These are phyloP conservation scores for Fusarium equiseti DNA, from an alignment of 2,329 filamentous ascomycete species.

Conservation along the genomic window DNA sequence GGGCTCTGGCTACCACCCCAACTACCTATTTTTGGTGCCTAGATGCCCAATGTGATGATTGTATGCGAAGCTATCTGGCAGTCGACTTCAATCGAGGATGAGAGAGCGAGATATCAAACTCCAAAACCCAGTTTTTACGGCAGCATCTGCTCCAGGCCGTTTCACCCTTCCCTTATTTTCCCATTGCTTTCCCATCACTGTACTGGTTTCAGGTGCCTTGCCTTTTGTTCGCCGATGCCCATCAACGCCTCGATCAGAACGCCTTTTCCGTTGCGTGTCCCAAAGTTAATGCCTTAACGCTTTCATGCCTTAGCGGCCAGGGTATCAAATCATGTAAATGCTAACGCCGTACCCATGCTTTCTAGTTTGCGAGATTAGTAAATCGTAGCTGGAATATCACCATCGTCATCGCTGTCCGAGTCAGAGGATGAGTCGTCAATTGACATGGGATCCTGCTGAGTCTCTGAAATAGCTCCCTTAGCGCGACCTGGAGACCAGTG, in stretches of 20 bases:
- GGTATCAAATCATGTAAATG: conserved; percentile 29
- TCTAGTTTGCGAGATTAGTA: conserved; percentile 1
- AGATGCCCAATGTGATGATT: not conserved
- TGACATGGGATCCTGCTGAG: conserved; percentile 47
- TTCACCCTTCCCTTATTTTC: conserved; percentile 2
- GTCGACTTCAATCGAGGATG: not conserved
- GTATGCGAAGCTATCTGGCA: not conserved
- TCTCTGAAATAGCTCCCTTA: conserved; percentile 19
- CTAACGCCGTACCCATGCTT: conserved; percentile 31
- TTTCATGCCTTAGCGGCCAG: conserved; percentile 4
- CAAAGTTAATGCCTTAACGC: not conserved
- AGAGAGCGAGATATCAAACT: not conserved
- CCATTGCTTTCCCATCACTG: not conserved
- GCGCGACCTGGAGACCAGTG: conserved; percentile 3
- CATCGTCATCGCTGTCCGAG: conserved; percentile 37
- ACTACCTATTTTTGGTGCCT: not conserved
- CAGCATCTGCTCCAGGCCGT: conserved; percentile 3
- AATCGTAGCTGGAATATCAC: conserved; percentile 47
- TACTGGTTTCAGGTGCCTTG: conserved; percentile 1
- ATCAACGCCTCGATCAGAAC: conserved; percentile 25
- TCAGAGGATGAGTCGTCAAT: conserved; percentile 44
- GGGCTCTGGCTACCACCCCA: not conserved
- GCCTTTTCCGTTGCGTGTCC: conserved; percentile 6
- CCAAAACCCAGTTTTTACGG: conserved; percentile 11
- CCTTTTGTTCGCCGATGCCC: conserved; percentile 7